Evolutionary conservation across 2,329 filamentous ascomycete genomes (phyloP), one percentile per base, ranked within the genome.

Genomic region (Berkeleyomyces basicola): DNA sequence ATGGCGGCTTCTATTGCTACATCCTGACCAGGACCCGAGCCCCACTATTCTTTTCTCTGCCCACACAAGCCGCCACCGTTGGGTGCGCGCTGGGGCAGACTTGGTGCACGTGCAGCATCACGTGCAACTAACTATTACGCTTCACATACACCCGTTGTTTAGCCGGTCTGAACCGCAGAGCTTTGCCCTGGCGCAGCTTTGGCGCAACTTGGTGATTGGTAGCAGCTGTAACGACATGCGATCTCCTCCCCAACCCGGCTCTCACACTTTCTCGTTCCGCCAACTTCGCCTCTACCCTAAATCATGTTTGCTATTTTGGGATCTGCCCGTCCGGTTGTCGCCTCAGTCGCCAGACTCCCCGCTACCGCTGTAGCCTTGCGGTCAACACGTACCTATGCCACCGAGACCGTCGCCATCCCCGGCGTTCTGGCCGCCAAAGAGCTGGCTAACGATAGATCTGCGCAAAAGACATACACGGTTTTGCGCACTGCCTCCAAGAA

Each of bases 401-500:
- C 23, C 68, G 68, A 60, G 66, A 59, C 64, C 57, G 39, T 66
- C 11, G 63, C 61, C 16, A 64, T 67, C 9, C 59, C 64, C 43
- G 44, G 37, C 59, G 33, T 65, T 33, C 57, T 55, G 7, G 36
- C 58, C 33, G 67, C 67, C 61, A 64, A 66, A 37, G 36, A 44
- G 11, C 11, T 62, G 63, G 65, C 62, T 44, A 67, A 59, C 66
- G 68, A n/a, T 68, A 68, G 64, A 16, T 61, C 74, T 73, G 62
- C 74, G 72, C 77, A 44, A 23, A 64, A 68, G 33, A 79, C 82
- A 9, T 96, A 90, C 76, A 79, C 84, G 68, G 79, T 97, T 67
- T 77, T 78, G 60, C 85, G 90, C 66, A 92, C 89, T 2, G 75
- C 78, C 1, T 85, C 82, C 44, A 81, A 83, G 58, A 83, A 89